Base-by-base conservation (phyloP, 192 early-diverging fungal genomes). In the Radiomyces spectabilis region DNA sequence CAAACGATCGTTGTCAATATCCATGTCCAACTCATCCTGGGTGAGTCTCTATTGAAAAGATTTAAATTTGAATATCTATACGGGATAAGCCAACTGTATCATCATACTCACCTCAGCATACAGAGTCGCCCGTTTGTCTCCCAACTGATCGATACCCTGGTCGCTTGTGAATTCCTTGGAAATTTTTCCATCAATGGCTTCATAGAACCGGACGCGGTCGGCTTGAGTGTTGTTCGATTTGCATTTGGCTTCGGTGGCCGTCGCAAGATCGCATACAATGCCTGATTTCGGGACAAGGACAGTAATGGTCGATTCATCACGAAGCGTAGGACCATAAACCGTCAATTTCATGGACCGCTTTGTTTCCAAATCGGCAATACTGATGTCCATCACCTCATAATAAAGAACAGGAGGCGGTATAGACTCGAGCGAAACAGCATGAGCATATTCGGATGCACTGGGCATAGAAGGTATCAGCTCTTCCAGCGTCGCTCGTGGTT, bases 331-430 rank as follows among this genome's bases (percentile, higher is more conserved):
- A 39, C 86, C 86, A 3, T 93, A 66, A 57, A 75, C 86, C 7
- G 59, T 73, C 6, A 95, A 71, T 25, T 86, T 84, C 1, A 94
- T 50, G 30, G 61, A 65, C 27, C 83, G 76, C 67, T 93, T 92
- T 19, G 56, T 83, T 53, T 96, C 93, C 29, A 96, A 61, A 65
- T 95, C 90, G 15, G 71, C 67, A 15, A 96, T 73, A 29, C 81
- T 75, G 26, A 93, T 74, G 33, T 91, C 85, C 48, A 96, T 45
- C 27, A 92, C 73, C 55, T 98, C 93, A 68, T 95, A 98, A 60
- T 79, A 85, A 5, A 98, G 40, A 5, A 74, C 55, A 32, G 68
- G 69, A 1, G 26, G 32, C 30, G 53, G 21, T 1, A 55, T 12
- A 7, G 42, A 10, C 4, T 55, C 60, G 16, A 55, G 34, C 18